phyloP scores from a whole-genome alignment of 805 yeast species.

The Saturnispora gosingensis region DNA sequence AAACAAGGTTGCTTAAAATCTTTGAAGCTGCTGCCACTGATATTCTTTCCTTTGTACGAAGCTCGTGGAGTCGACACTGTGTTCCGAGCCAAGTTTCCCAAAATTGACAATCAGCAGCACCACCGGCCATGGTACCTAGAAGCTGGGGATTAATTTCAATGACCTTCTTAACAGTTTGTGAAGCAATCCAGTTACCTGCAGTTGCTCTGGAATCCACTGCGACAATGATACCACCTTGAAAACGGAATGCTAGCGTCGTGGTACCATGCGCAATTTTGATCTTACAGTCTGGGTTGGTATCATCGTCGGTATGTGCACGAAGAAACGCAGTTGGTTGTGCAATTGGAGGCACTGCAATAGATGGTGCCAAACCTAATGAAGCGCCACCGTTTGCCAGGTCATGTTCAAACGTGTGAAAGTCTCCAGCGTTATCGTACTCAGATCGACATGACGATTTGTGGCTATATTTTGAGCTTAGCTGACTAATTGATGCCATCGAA shows the following conservation, averaged over 20 bases:
- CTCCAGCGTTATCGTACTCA: slow-evolving; percentile 4
- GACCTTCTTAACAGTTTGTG: slow-evolving; percentile 95
- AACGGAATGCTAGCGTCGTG: slow-evolving; percentile 94
- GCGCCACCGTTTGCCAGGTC: slow-evolving; percentile 19
- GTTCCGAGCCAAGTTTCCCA: slow-evolving; percentile 99
- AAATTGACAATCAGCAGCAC: slow-evolving; percentile 98
- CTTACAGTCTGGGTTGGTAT: slow-evolving; percentile 83
- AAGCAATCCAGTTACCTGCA: slow-evolving; percentile 96
- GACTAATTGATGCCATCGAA: slow-evolving; percentile 23
- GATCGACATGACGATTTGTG: slow-evolving; percentile 12
- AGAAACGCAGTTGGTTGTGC: slow-evolving; percentile 85
- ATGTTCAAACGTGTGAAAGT: slow-evolving; percentile 12
- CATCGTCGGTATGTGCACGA: slow-evolving; percentile 97
- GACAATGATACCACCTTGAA: slow-evolving; percentile 89
- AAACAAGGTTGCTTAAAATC: slow-evolving; percentile 81
- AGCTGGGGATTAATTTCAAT: slow-evolving; percentile 92
- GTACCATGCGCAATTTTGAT: slow-evolving; percentile 98
- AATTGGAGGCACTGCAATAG: slow-evolving; percentile 69
- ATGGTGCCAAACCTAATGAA: slow-evolving; percentile 38
- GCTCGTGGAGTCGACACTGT: slow-evolving; percentile 90
- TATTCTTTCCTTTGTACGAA: slow-evolving; percentile 89
- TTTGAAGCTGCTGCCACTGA: slow-evolving; percentile 96
- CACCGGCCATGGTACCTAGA: slow-evolving; percentile 98
- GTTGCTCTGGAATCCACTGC: slow-evolving; percentile 98
- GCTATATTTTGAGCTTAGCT: slow-evolving; percentile 23